A percentile compares a stretch with the other conserved stretches of the same genome.
Evolutionary conservation across 345 rosid genomes (phyloP).

Genomic region (Salix purpurea): DNA sequence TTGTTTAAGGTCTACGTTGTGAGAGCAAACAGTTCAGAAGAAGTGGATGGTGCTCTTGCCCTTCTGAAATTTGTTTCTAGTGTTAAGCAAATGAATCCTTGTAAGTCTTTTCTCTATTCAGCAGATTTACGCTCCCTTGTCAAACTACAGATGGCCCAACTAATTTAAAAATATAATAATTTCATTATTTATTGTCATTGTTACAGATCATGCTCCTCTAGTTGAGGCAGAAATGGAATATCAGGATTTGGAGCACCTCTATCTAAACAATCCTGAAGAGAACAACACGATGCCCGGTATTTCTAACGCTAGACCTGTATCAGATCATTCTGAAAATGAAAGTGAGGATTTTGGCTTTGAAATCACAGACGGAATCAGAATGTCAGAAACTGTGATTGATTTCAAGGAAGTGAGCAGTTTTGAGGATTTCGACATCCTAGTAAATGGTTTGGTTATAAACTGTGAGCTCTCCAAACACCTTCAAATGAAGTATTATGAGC

Average conservation of each 20-base stretch:
- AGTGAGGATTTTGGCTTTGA: conserved; percentile 19
- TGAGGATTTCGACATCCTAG: conserved; percentile 30
- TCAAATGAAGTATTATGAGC: conserved; percentile 37
- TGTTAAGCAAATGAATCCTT: neutral
- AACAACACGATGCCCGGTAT: neutral
- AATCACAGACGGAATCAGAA: conserved; percentile 21
- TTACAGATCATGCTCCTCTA: neutral
- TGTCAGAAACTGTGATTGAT: conserved; percentile 21
- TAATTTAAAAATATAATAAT: neutral
- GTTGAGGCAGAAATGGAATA: conserved; percentile 6
- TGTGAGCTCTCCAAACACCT: conserved; percentile 29
- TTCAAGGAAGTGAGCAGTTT: conserved; percentile 37
- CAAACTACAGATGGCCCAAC: neutral
- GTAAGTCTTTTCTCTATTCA: conserved; percentile 15
- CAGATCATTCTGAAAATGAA: conserved; percentile 20
- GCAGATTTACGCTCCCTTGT: neutral
- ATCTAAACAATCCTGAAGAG: conserved; percentile 1
- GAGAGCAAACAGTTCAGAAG: conserved; percentile 29
- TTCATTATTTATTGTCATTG: neutral
- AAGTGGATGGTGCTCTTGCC: conserved; percentile 35
- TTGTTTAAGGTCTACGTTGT: conserved; percentile 36
- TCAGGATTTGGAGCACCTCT: conserved; percentile 9
- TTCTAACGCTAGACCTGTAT: neutral
- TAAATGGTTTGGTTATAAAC: conserved; percentile 34
- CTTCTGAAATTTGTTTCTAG: conserved; percentile 28